Evolutionary conservation across 2,329 filamentous ascomycete species (phyloP).

Genomic region (Colletotrichum lini): DNA sequence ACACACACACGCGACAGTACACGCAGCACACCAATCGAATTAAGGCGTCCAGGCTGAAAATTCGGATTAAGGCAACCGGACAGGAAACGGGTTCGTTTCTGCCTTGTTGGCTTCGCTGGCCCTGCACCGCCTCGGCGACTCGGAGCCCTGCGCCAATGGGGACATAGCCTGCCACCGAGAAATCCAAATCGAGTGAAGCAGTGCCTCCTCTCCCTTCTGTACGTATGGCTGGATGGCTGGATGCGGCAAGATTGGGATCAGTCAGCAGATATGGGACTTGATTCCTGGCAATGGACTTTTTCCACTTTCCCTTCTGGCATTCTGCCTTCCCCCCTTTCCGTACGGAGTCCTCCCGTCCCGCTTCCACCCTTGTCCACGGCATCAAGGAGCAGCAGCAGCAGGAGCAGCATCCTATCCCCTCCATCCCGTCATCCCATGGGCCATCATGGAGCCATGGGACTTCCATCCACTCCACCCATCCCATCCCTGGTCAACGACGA

Average conservation of each 20-base stretch:
- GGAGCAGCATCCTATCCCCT: background rate
- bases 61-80: constrained; percentile 23
- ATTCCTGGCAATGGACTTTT: constrained; percentile 35
- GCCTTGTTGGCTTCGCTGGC: constrained; percentile 33
- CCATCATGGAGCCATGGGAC: too few relatives aligned
- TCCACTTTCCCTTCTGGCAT: constrained; percentile 30
- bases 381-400: constrained; percentile 3
- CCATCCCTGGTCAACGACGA: constrained; percentile 6
- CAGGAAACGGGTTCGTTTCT: constrained; percentile 21
- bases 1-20: background rate
- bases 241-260: constrained; percentile 11
- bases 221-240: constrained; percentile 4
- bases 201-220: constrained; percentile 21
- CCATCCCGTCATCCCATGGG: constrained; percentile 1
- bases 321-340: constrained; percentile 2
- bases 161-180: constrained; percentile 23
- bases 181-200: constrained; percentile 15
- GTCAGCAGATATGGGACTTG: constrained; percentile 31
- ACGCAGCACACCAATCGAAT: constrained; percentile 3
- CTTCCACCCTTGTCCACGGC: constrained; percentile 7
- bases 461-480: too few relatives aligned
- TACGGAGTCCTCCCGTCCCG: background rate
- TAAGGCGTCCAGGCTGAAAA: constrained; percentile 30
- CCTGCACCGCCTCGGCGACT: constrained; percentile 35
- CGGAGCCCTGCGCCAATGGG: constrained; percentile 27